Conservation (phyloP, 306 rosid species). For the Prosopis cineraria region DNA sequence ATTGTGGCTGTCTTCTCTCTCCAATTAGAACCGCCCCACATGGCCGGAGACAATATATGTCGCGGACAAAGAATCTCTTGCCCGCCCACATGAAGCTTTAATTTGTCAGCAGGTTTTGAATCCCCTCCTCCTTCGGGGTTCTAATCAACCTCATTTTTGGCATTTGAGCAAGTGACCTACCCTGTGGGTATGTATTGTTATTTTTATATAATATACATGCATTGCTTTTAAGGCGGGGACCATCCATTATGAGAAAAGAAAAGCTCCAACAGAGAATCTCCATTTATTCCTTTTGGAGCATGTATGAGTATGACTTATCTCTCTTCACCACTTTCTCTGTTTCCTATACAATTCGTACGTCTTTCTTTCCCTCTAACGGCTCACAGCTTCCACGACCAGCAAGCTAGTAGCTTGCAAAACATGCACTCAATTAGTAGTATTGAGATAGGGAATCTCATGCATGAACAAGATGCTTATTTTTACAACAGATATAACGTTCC, state of each 20-base stretch:
- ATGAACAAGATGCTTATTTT: not conserved
- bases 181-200: not conserved
- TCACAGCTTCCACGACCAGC: not conserved
- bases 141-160: constrained; percentile 31
- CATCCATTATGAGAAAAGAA: constrained; percentile 29
- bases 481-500: not conserved
- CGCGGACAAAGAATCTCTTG: constrained; percentile 33
- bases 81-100: constrained; percentile 17
- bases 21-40: constrained; percentile 26
- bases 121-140: constrained; percentile 8
- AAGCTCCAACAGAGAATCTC: constrained; percentile 34
- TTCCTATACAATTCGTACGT: constrained; percentile 15
- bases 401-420: not conserved
- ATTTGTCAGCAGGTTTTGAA: constrained; percentile 38
- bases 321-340: not conserved
- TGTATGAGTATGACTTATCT: not conserved
- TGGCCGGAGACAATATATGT: constrained; percentile 5
- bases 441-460: not conserved
- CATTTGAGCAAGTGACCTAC: constrained; percentile 13
- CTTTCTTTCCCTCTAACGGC: constrained; percentile 2
- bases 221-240: constrained; percentile 39
- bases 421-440: not conserved
- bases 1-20: constrained; percentile 20
- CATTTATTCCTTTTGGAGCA: constrained; percentile 22
- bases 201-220: not conserved